Base-by-base conservation (phyloP, 169 alveolate species). In the Plasmodium billcollinsi region DNA sequence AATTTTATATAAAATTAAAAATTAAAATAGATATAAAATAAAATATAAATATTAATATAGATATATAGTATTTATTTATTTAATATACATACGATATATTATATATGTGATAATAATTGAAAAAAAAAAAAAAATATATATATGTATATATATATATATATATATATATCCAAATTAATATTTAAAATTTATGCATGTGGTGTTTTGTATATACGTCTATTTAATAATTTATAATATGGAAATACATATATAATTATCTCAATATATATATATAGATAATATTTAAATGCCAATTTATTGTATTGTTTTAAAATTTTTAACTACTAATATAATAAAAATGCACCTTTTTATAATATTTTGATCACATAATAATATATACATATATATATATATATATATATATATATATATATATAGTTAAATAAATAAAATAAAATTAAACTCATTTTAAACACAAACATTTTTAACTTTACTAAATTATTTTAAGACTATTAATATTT, bases 261-360 rank as follows among this genome's bases (percentile, higher is more conserved):
- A 70, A n/a, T 47, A 45, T 69, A 20, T 33, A 69, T 15, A 21
- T 21, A 72, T 52, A 72, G 3, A 49, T 54, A 72, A 50, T 54
- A 33, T 80, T 80, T 65, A 20, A 59, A 29, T 58, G 18, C 21
- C 62, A 47, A 50, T 54, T 59, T 50, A 56, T 67, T 80, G 63
- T 80, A 50, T 78, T 80, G 80, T 80, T 80, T 76, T 67, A 80
- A 80, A 66, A 66, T 65, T 33, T 33, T 33, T 33, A 33, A 33
- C 45, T 80, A 26, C 66, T 26, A 83, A 80, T 80, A 66, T 80
- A 54, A 66, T 80, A 80, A 80, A 67, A 59, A 67, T 80, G 58
- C 73, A 67, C 73, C 20, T 80, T 9, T 29, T 80, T 80, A 33
- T 33, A 33, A 33, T 33, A 33, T 33, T 33, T 33, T 33, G 45